Base-by-base conservation (phyloP, 2,329 filamentous ascomycete species). In the Calonectria leucothoes region DNA sequence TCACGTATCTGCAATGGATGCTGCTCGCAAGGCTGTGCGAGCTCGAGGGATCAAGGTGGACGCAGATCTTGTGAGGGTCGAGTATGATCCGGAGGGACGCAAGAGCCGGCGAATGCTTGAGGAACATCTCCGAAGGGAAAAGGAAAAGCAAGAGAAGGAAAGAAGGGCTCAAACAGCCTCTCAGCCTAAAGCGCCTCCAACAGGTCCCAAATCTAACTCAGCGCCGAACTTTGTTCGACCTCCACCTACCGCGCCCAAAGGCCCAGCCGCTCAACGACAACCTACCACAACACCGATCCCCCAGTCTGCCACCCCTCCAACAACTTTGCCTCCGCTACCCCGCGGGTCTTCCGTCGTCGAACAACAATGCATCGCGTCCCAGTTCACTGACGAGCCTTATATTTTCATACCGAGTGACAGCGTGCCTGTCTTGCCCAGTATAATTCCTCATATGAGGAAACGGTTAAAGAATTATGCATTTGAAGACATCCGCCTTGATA, bases 401-500 rank as follows among this genome's bases (percentile, higher is more conserved):
- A 93, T 98, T 45, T 98, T 98, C 82, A 93, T 99, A 71, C 90
- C 95, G n/a, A 91, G 94, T 77, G 91, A 93, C 73, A 95, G 94
- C 78, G 96, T 99, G 2, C 97, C 97, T 1, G 94, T 98, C 15
- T 91, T 98, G 81, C 89, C 90, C 37, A 94, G 95, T 29, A 98
- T 96, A 1, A 91, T 98, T 70, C 92, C 94, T 5, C 97, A 99
- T 85, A 90, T 99, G 86, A 95, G 95, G 85, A 97, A 96, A 84
- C 91, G 96, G 65, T 88, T 98, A 68, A 97, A 96, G 84, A 92
- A 93, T 65, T 98, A 94, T 82, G 89, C 91, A 72, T 95, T 96
- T 85, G 92, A 94, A 76, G 93, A 95, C 64, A 93, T 99, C 66
- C 91, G 95, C 39, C 92, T 94, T 73, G 97, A 99, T 82, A 91